Evolutionary conservation across 306 rosid species (phyloP).

Genomic region (Prunus kanzakura): DNA sequence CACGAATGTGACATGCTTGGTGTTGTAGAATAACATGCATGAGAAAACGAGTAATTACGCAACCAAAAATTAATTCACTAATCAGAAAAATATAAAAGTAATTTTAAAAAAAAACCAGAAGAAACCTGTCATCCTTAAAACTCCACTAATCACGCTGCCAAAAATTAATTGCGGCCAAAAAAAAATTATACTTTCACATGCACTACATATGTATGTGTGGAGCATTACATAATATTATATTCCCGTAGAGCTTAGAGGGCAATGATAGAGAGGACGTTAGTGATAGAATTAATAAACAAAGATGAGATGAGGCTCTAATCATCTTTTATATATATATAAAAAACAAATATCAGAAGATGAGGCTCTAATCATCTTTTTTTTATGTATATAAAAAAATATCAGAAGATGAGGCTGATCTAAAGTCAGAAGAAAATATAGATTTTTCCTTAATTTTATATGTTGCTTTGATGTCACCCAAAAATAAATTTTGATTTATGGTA

Average conservation of each 20-base stretch:
- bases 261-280: slow-evolving; percentile 8
- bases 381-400: background rate
- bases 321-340: background rate
- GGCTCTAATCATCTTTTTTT: background rate
- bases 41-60: too few species aligned
- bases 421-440: background rate
- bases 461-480: background rate
- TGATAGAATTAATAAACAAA: background rate
- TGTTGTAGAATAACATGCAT: too few species aligned
- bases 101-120: background rate
- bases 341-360: too few species aligned
- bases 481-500: background rate
- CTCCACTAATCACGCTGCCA: background rate
- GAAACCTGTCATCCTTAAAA: background rate
- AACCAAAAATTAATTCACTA: too few species aligned
- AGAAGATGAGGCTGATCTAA: background rate
- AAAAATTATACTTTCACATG: slow-evolving; percentile 6
- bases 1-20: too few species aligned
- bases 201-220: background rate
- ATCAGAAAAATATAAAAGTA: too few species aligned
- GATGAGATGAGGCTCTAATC: background rate
- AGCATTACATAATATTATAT: background rate
- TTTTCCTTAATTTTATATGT: background rate
- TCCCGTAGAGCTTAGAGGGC: background rate
- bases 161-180: too few species aligned